A percentile compares a stretch with the other conserved stretches of the same genome.
These are phyloP conservation scores for Trametes cinnabarina DNA, from an alignment of 768 basidiomycete genomes.

Conservation along the genomic window DNA sequence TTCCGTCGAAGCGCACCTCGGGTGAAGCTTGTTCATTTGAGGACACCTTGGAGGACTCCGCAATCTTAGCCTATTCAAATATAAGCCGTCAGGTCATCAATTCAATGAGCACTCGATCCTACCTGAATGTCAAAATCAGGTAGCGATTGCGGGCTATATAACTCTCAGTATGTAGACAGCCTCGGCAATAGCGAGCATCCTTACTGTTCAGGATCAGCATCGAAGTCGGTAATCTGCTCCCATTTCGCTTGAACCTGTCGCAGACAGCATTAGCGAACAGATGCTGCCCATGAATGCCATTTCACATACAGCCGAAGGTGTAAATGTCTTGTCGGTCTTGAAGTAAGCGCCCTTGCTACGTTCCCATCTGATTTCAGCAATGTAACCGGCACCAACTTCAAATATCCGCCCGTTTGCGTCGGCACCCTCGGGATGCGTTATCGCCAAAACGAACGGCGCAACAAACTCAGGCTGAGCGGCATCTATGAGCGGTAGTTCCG, in stretches of 20 bases:
- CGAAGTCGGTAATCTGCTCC: conserved; percentile 78
- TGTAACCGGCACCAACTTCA: conserved; percentile 90
- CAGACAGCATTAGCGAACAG: neutral
- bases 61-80: conserved; percentile 22
- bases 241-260: conserved; percentile 78
- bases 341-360: conserved; percentile 83
- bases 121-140: conserved; percentile 63
- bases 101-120: neutral
- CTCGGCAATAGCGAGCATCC: conserved; percentile 26
- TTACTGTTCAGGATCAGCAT: conserved; percentile 60
- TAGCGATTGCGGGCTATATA: conserved; percentile 57
- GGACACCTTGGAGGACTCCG: conserved; percentile 59
- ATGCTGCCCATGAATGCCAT: neutral
- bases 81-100: neutral
- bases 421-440: conserved; percentile 81
- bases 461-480: conserved; percentile 77
- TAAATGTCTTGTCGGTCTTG: conserved; percentile 87
- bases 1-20: conserved; percentile 77
- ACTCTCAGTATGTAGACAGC: conserved; percentile 2
- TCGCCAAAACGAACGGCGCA: conserved; percentile 86
- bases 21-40: conserved; percentile 68
- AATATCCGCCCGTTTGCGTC: conserved; percentile 82
- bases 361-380: conserved; percentile 93
- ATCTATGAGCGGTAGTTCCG: neutral
- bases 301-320: conserved; percentile 82